These are phyloP conservation scores for Bryum argenteum DNA, from an alignment of 225 moss, liverwort and hornwort genomes.

Conservation along the genomic window DNA sequence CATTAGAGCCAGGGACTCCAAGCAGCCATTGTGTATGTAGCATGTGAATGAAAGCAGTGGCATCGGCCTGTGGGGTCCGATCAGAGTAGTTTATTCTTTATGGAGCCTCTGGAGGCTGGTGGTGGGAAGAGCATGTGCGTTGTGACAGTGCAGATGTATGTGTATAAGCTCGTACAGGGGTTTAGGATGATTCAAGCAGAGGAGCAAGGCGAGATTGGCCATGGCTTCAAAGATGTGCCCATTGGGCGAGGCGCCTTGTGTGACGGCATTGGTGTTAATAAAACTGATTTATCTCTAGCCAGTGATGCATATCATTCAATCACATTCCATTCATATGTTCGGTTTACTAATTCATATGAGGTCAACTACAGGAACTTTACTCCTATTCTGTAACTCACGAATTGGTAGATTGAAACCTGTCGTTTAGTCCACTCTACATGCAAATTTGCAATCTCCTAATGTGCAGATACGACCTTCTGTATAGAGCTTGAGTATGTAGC, in stretches of 20 bases:
- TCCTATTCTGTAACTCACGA: no score
- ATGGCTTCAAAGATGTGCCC: conserved; percentile 24
- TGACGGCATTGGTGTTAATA: conserved; percentile 41
- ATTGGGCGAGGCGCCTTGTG: conserved; percentile 37
- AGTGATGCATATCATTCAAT: not conserved
- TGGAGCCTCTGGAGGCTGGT: not conserved
- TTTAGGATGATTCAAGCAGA: conserved; percentile 30
- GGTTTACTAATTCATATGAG: not conserved
- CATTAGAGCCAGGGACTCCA: not conserved
- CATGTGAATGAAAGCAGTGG: not conserved
- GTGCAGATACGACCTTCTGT: no score
- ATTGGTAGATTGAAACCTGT: no score
- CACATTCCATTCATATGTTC: not conserved
- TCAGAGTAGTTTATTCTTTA: no score
- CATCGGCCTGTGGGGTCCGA: no score
- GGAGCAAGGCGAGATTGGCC: conserved; percentile 29
- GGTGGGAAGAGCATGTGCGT: not conserved
- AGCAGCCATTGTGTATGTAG: conserved; percentile 27
- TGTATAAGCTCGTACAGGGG: conserved; percentile 33
- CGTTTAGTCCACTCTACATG: no score
- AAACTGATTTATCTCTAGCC: conserved; percentile 27
- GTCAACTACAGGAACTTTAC: no score
- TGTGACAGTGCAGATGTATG: conserved; percentile 20
- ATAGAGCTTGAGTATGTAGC: no score
- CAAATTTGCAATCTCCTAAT: no score